Base-by-base conservation (phyloP, 345 rosid genomes). In the Camelina sativa region DNA sequence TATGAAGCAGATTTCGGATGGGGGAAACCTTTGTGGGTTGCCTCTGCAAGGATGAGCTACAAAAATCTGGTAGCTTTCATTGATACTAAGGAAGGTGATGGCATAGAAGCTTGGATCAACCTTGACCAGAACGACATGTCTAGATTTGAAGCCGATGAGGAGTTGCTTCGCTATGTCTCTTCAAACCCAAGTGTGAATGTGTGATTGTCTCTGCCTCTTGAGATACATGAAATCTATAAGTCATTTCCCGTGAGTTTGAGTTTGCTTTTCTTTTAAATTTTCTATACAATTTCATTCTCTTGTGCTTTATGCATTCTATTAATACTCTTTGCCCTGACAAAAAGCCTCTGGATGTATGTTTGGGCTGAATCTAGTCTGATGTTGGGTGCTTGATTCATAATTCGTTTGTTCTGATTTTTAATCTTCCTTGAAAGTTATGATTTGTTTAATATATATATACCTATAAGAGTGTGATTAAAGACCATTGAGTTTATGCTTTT, bases 1-100 rank as follows among this genome's bases (percentile, higher is more conserved):
- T 74, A 65, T 56, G 66, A 74, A 34, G 72, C 72, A 19, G 72
- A 74, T 65, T 74, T 74, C 4, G 66, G 78, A 55, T 74, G 72
- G 77, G 77, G 72, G 30, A 65, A 74, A 35, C 71, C 77, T 9
- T 54, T 35, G 57, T 74, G 77, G 77, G 65, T 74, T 55, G 17
- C 63, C 4, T 73, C 69, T 52, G 70, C 62, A 53, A 73, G 46
- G 13, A 62, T 73, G 55, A 40, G 62, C 34, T 62, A 62, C 69
- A 73, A 63, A 30, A 73, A 73, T 43, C 44, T 73, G 2, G 55
- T 63, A 53, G 62, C 55, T 12, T 13, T 73, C 63, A 51, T 54
- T 17, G 70, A 63, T 62, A 73, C 70, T 19, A 63, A 73, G 43
- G 55, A 73, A 52, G 47, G 37, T 12, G 76, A 73, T 41, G 70